phyloP scores from a whole-genome alignment of 176 grass and related monocot species.

The Oryza punctata region DNA sequence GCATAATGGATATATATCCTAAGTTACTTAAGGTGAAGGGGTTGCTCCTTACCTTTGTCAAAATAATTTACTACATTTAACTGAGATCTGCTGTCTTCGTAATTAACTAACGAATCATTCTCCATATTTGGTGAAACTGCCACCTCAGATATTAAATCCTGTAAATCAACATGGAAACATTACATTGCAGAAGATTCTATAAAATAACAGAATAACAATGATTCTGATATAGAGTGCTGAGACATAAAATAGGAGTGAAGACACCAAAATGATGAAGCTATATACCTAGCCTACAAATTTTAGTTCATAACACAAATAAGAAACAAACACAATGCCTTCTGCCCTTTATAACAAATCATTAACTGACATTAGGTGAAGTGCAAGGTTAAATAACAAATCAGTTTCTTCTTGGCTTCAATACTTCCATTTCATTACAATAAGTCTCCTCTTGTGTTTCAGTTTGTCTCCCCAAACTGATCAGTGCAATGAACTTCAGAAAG shows the following conservation, averaged over 20 bases:
- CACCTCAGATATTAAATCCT: constrained; percentile 68
- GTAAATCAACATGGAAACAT: constrained; percentile 21
- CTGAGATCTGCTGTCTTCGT: constrained; percentile 52
- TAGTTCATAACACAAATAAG: constrained; percentile 23
- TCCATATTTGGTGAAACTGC: constrained; percentile 52
- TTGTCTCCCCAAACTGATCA: not conserved
- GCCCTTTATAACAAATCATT: not conserved
- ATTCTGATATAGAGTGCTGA: not conserved
- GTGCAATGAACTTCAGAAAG: not conserved
- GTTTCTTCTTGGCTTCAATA: too few species aligned
- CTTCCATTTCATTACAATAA: too few species aligned
- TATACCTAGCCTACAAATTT: not conserved
- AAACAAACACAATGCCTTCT: constrained; percentile 2
- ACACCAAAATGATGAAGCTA: constrained; percentile 13
- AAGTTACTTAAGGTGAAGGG: not conserved
- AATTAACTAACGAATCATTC: constrained; percentile 51
- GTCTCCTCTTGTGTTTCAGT: too few species aligned
- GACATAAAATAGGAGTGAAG: not conserved
- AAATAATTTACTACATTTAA: constrained; percentile 46
- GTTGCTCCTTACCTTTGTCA: constrained; percentile 54
- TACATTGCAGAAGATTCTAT: constrained; percentile 11
- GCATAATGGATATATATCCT: not conserved
- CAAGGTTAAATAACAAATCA: constrained; percentile 18
- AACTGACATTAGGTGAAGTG: not conserved
- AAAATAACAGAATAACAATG: not conserved